These are phyloP conservation scores for Exophiala alcalophila DNA, from an alignment of 2,329 filamentous ascomycete species.

Conservation along the genomic window DNA sequence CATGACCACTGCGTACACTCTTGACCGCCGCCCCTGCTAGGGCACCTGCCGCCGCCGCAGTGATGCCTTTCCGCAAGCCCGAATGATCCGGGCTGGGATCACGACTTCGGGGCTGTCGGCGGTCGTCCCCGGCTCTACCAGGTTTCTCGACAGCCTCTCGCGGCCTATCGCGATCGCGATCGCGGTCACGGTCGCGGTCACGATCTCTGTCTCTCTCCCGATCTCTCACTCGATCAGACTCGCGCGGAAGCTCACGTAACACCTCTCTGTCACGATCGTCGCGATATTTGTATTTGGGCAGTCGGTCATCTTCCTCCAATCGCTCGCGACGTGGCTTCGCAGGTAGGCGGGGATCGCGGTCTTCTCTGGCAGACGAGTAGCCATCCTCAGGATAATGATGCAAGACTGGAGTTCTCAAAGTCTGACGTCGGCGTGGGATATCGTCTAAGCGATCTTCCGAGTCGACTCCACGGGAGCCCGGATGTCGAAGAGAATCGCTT, in stretches of 20 bases:
- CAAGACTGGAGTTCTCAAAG: constrained; percentile 25
- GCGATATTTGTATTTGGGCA: constrained; percentile 13
- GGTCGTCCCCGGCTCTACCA: too few relatives aligned
- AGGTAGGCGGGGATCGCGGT: constrained; percentile 17
- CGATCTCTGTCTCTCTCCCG: constrained; percentile 23
- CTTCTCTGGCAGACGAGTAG: constrained; percentile 22
- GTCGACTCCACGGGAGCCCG: constrained; percentile 17
- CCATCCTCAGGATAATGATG: constrained; percentile 30
- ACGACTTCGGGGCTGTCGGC: constrained; percentile 21
- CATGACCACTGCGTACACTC: constrained; percentile 18
- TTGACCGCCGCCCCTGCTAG: constrained; percentile 23
- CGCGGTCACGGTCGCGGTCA: constrained; percentile 20
- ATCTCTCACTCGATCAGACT: constrained; percentile 22
- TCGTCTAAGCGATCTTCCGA: constrained; percentile 25
- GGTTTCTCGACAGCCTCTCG: constrained; percentile 22
- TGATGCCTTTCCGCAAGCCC: constrained; percentile 22
- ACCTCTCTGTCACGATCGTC: constrained; percentile 25
- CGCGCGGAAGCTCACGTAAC: constrained; percentile 12
- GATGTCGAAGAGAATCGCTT: constrained; percentile 11
- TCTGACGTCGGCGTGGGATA: constrained; percentile 17
- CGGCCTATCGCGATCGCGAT: constrained; percentile 19
- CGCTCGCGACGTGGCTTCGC: constrained; percentile 20
- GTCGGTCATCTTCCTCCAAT: constrained; percentile 21
- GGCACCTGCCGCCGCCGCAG: constrained; percentile 27
- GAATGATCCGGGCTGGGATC: constrained; percentile 29